Evolutionary conservation across 2,329 filamentous ascomycete species (phyloP), one percentile per base, ranked within the genome.

Genomic region (Rosellinia necatrix): DNA sequence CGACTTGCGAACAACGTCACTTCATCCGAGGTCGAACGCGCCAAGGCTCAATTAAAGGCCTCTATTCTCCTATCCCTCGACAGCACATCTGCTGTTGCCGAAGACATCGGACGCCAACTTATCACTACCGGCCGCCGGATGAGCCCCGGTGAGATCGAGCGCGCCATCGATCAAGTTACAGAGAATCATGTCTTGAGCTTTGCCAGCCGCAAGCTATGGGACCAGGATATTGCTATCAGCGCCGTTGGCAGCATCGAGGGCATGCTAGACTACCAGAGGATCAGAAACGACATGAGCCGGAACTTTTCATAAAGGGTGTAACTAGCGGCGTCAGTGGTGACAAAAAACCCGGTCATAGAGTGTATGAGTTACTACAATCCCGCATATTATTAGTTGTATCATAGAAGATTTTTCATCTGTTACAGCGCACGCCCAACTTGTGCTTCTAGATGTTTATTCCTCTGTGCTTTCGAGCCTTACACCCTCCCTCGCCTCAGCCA

Each of bases 1-100:
- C 91, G 94, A 68, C 87, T 99, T 63, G 94, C 90, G 70, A 88
- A 87, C 81, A 90, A 87, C 77, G 94, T 99, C 70, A 87, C 83
- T 71, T 84, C 91, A 72, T 87, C 92, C 65, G 94, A 99, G 81
- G 90, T 92, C 60, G 94, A 99, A 86, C 93, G 94, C 68, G 94
- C 94, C 77, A 99, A 99, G 86, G 91, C 94, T 64, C 94, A 99
- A 82, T 88, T 99, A 70, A 99, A 99, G 86, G 94, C 94, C 61
- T 96, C 92, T 52, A 92, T 99, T 71, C 90, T 99, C 61, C 87
- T 99, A 65, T 96, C 92, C 49, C 91, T 99, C 27, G 94, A 99
- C 75, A 96, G 92, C 75, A 97, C 94, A 72, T 97, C 94, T 44
- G 92, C 94, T 68, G 89, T 97, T 52, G 94, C 94, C 60, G 94